Base-by-base conservation (phyloP, 805 yeast species). In the Ogataea paraovalis region DNA sequence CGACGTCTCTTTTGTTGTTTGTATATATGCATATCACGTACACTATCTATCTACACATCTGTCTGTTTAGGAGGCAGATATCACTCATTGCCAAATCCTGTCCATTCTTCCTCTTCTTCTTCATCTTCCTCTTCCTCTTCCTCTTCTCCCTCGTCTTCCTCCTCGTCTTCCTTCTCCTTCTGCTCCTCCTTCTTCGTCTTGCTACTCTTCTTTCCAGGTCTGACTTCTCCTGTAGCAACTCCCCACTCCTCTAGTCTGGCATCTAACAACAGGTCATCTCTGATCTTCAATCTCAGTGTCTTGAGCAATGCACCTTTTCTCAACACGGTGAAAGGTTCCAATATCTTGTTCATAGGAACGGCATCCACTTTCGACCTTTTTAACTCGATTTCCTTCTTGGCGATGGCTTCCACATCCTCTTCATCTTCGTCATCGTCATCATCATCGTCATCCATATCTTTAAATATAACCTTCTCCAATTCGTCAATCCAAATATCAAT, bases 401-500 rank as follows among this genome's bases (percentile, higher is more conserved):
- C 28, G 16, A 48, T 47, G 14, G 60, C 55, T 2, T 42, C 44
- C 8, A 60, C 61, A 28, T 67, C 70, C 37, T 65, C 69, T 19
- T 67, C 72, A 10, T 71, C 72, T 4, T 64, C 73, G 9, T 71
- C 73, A 2, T 72, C 75, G 4, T 72, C 79, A 8, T 69, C 75
- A 21, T 75, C 78, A 38, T 70, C 70, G 27, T 72, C 75, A 36
- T 74, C 72, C 45, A 70, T 60, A 7, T 72, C 77, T 33, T 70
- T 74, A 52, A 79, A 79, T 46, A 84, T 62, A 2, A 83, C 78
- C 52, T 75, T 76, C 59, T 86, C 96, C 50, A 92, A 68, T 67
- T 92, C 99, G 56, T 90, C 97, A 34, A 87, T 65, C 62, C 80
- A 82, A 6, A 94, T 80, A 67, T 94, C 98, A 50, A 87, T 75